phyloP scores from a whole-genome alignment of 805 yeast genomes.

The Ogataea philodendri region DNA sequence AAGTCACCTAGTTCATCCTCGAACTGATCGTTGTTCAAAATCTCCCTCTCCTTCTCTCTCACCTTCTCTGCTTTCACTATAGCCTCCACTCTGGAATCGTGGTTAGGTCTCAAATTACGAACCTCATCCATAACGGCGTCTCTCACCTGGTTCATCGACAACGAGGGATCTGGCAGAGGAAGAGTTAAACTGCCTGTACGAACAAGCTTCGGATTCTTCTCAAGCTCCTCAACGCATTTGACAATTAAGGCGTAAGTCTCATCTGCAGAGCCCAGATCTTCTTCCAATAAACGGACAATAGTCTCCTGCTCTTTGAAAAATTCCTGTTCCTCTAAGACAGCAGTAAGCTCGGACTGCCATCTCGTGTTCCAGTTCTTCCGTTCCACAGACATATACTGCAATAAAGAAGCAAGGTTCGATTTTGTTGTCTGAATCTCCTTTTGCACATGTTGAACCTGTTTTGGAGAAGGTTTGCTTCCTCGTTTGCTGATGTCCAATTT shows the following conservation, averaged over 20 bases:
- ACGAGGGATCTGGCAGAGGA: conserved; percentile 52
- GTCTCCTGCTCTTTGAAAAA: conserved; percentile 89
- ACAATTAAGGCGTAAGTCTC: conserved; percentile 83
- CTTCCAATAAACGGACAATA: conserved; percentile 70
- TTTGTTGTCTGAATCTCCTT: conserved; percentile 65
- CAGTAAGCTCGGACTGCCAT: conserved; percentile 89
- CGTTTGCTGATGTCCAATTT: conserved; percentile 89
- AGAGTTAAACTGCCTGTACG: conserved; percentile 36
- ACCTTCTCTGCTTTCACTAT: conserved; percentile 82
- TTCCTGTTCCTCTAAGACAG: conserved; percentile 91
- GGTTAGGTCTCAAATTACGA: conserved; percentile 75
- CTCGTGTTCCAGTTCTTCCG: conserved; percentile 84
- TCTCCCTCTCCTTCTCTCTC: conserved; percentile 65
- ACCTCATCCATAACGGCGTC: conserved; percentile 84
- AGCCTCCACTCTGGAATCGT: conserved; percentile 82
- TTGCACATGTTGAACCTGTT: conserved; percentile 64
- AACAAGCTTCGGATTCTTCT: conserved; percentile 48
- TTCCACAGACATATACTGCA: conserved; percentile 62
- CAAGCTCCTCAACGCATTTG: conserved; percentile 75
- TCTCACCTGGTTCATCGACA: conserved; percentile 54
- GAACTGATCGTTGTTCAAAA: conserved; percentile 59
- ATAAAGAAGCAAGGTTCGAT: conserved; percentile 49
- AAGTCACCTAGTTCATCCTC: conserved; percentile 83
- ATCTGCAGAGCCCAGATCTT: conserved; percentile 74
- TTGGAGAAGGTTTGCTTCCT: conserved; percentile 76